Evolutionary conservation across 2,329 filamentous ascomycete species (phyloP).

Genomic region (Aphanocladium album): DNA sequence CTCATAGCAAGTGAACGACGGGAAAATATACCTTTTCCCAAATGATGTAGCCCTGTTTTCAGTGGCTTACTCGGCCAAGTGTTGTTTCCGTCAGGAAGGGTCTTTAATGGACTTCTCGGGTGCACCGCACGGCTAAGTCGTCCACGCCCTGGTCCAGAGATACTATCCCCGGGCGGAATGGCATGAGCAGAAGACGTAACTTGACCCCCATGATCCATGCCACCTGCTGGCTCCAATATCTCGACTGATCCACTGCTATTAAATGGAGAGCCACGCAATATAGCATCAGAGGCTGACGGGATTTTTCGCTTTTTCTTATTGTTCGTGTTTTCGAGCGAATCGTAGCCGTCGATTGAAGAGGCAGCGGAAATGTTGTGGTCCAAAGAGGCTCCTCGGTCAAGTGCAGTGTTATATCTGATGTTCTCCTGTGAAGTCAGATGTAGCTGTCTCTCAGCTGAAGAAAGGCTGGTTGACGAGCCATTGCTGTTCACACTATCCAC

Average conservation of each 20-base stretch:
- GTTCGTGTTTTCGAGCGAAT: slow-evolving; percentile 96
- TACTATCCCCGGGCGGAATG: slow-evolving; percentile 48
- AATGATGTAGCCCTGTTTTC: slow-evolving; percentile 31
- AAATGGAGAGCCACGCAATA: slow-evolving; percentile 27
- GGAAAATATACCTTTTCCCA: background rate
- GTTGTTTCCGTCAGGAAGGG: slow-evolving; percentile 54
- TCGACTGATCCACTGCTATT: slow-evolving; percentile 6
- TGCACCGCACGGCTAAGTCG: slow-evolving; percentile 67
- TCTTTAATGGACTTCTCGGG: slow-evolving; percentile 57
- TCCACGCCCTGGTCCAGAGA: slow-evolving; percentile 80
- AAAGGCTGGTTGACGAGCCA: background rate
- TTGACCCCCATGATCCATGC: slow-evolving; percentile 21
- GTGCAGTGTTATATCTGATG: background rate
- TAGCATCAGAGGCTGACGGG: slow-evolving; percentile 73
- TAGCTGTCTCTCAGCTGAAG: background rate
- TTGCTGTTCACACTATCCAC: no score
- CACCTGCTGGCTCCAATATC: slow-evolving; percentile 8
- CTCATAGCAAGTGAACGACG: background rate
- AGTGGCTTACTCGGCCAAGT: slow-evolving; percentile 48
- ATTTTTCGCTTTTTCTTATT: slow-evolving; percentile 99
- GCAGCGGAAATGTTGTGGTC: slow-evolving; percentile 54
- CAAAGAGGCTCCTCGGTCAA: background rate
- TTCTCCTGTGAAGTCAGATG: background rate
- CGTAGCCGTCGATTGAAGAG: slow-evolving; percentile 79
- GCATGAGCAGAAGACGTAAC: slow-evolving; percentile 23